Evolutionary conservation across 202 grass and related monocot species (phyloP), one percentile per base, ranked within the genome.

Genomic region (Musa balbisiana): DNA sequence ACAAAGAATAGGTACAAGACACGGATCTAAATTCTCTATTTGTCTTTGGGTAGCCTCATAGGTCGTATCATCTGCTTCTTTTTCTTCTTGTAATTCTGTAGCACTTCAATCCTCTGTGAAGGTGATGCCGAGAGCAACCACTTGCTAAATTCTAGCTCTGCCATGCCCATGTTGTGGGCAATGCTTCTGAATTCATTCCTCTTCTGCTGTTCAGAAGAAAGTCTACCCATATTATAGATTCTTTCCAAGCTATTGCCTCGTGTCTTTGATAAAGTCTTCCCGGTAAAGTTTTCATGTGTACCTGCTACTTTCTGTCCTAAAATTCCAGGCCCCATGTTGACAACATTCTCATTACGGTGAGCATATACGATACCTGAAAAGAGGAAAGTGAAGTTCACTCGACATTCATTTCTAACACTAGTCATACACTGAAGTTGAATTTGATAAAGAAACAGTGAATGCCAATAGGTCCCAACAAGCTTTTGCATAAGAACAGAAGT

Each of bases 261-360:
- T 64, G 52, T 23, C 58, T 87, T 68, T 12, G 71, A 64, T 71
- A 33, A 75, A 66, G 24, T 74, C 51, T 76, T 43, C 27, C 69
- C 62, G 69, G n/a, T 70, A 69, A 76, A 67, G 24, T 88, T 79
- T 71, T 64, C 49, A 20, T 27, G 24, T 9, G 55, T 21, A 72
- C 1, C 9, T 8, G 1, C 19, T 72, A 78, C 33, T 20, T 29
- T 53, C 52, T 72, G 80, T 81, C 67, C 76, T 8, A 51, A 22
- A 59, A 64, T 56, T 27, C 77, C 60, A 14, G 58, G 59, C 3
- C 60, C 73, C 71, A 50, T 64, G 83, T 97, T 97, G 14, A 97
- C 90, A 11, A 97, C 82, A 59, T 97, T 81, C 82, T 93, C 93
- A 59, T 93, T 97, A 52, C 90, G 84, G 82, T 97, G 93, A 77